phyloP scores from a whole-genome alignment of 345 rosid genomes.

The Geranium rotundifolium region DNA sequence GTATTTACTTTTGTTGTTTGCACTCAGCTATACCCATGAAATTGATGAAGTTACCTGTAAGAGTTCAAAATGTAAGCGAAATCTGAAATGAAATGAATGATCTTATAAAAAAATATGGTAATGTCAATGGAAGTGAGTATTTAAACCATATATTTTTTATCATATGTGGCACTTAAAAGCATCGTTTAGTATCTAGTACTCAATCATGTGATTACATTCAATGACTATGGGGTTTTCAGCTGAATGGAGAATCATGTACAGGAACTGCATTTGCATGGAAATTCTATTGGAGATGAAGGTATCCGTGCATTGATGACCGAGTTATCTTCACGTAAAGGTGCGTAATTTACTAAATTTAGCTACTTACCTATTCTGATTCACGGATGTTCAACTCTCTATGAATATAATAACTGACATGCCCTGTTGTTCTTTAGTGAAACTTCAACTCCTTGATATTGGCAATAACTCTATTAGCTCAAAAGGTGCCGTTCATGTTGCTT shows the following conservation, averaged over 20 bases:
- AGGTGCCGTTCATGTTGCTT: constrained; percentile 79
- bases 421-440: constrained; percentile 41
- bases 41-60: neutral
- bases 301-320: constrained; percentile 69
- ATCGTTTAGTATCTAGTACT: neutral
- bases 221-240: constrained; percentile 1
- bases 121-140: neutral
- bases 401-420: constrained; percentile 3
- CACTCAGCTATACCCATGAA: neutral
- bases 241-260: constrained; percentile 14
- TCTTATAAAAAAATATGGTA: too few relatives aligned
- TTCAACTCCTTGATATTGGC: constrained; percentile 69
- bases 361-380: neutral
- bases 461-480: constrained; percentile 78
- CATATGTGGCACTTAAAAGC: neutral
- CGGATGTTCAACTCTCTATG: too few relatives aligned
- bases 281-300: constrained; percentile 95
- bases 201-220: neutral
- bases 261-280: constrained; percentile 96
- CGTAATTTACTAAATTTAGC: constrained; percentile 6
- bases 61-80: neutral
- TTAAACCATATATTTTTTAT: neutral
- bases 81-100: neutral
- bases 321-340: constrained; percentile 82
- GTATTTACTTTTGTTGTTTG: neutral